Evolutionary conservation across 129 eudicot genomes (phyloP).

Genomic region (Ambrosia trifida): DNA sequence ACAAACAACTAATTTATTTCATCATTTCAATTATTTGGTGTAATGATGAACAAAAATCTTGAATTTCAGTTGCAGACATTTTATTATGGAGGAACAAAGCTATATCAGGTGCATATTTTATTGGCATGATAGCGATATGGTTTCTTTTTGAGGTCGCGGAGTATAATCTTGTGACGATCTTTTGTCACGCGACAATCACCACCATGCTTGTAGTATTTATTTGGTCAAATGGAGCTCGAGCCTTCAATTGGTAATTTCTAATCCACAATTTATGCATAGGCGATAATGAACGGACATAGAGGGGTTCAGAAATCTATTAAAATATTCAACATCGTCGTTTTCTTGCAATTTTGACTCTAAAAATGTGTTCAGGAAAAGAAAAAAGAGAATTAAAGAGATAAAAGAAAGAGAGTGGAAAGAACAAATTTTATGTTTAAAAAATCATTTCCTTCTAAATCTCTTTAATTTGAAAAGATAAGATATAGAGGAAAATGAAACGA

Average conservation of each 20-base stretch:
- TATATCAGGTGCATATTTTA: constrained; percentile 37
- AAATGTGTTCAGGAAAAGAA: too few relatives aligned
- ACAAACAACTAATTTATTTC: too few relatives aligned
- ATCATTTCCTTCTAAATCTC: too few relatives aligned
- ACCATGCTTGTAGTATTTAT: constrained; percentile 62
- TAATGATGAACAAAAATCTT: neutral
- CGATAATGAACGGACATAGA: too few relatives aligned
- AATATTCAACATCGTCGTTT: too few relatives aligned
- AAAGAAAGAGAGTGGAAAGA: too few relatives aligned
- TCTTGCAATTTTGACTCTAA: too few relatives aligned
- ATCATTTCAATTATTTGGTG: neutral
- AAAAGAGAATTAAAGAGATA: too few relatives aligned
- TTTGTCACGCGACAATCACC: constrained; percentile 55
- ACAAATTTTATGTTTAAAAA: too few relatives aligned
- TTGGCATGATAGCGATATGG: constrained; percentile 45
- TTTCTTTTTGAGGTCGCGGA: constrained; percentile 58
- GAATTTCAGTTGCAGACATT: constrained; percentile 53
- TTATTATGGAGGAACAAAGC: constrained; percentile 61
- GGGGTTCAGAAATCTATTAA: too few relatives aligned
- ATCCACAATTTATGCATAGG: neutral
- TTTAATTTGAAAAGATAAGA: too few relatives aligned
- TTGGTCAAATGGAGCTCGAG: constrained; percentile 52
- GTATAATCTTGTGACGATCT: constrained; percentile 49
- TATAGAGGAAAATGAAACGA: too few relatives aligned
- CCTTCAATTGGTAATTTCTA: constrained; percentile 48